Base-by-base conservation (phyloP, 2,329 filamentous ascomycete genomes). In the Blumeriella jaapii region DNA sequence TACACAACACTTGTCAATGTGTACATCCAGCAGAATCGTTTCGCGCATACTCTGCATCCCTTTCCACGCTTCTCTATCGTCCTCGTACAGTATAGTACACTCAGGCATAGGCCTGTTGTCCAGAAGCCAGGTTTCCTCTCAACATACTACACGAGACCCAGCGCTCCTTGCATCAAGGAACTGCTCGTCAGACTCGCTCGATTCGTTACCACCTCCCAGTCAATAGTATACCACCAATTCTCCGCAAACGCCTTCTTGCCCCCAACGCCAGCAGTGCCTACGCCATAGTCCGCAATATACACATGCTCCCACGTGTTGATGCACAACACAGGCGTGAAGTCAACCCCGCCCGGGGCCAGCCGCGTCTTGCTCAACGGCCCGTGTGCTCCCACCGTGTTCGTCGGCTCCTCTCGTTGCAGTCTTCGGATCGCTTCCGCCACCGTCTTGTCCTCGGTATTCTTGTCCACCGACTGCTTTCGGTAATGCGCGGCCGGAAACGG, bases 271-370 rank as follows among this genome's bases (percentile, higher is more conserved):
- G 58, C 58, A 2, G 39, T 36, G 7, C 67, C 66, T 18, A 76
- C 55, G 33, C 73, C 73, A 59, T 82, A 95, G 58, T 96, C 86
- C 36, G 73, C 71, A 57, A 96, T 63, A 74, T 82, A 98, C 6
- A 81, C 78, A 61, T 96, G 91, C 65, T 96, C 80, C 91, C 91
- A 98, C 4, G 86, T 94, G 62, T 86, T 96, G 40, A 96, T 71
- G 57, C 89, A 95, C 50, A 98, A 64, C 41, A 96, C 67, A 9
- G 89, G 87, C 38, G 75, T 67, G 20, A 87, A 59, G 31, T 80
- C 69, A 45, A 74, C 69, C 39, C 78, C 78, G 24, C 80, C 81
- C 2, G 80, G 76, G 4, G 75, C 69, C 40, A 69, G 58, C 36
- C 57, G 59, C 16, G 42, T 40, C 25, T 51, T 48, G 27, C 45